Evolutionary conservation across 2,329 filamentous ascomycete species (phyloP).

Genomic region (Cadophora sp.): DNA sequence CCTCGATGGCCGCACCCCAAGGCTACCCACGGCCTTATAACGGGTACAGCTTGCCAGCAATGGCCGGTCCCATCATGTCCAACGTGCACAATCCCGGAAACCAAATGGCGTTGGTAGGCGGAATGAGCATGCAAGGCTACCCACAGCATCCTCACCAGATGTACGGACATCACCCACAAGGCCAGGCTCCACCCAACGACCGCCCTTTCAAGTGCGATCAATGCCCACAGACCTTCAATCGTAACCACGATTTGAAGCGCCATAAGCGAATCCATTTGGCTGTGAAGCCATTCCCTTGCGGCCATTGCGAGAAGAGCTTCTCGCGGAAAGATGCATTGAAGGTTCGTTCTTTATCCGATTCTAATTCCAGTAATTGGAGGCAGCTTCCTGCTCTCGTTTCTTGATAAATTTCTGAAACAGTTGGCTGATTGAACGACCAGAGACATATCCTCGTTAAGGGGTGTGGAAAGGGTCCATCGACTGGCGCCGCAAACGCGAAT

Average conservation of each 20-base stretch:
- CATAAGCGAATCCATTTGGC: constrained; percentile 95
- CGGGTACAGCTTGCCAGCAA: constrained; percentile 64
- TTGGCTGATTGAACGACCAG: constrained; percentile 50
- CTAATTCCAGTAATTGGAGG: constrained; percentile 29
- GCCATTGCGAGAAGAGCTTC: constrained; percentile 93
- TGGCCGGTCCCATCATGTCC: constrained; percentile 74
- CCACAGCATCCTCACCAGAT: constrained; percentile 58
- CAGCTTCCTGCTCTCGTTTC: constrained; percentile 14
- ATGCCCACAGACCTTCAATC: constrained; percentile 92
- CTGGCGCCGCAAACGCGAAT: constrained; percentile 32
- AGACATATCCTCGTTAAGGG: constrained; percentile 73
- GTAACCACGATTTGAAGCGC: constrained; percentile 94
- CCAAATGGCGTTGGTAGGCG: constrained; percentile 74
- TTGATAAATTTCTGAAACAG: constrained; percentile 5
- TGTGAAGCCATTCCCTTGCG: constrained; percentile 94
- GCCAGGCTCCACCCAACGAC: constrained; percentile 68
- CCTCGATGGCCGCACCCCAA: constrained; percentile 61
- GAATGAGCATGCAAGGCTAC: constrained; percentile 53
- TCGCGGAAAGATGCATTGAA: constrained; percentile 96
- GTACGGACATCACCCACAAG: constrained; percentile 62
- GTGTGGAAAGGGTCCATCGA: constrained; percentile 57
- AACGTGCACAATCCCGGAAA: constrained; percentile 78
- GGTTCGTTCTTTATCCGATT: constrained; percentile 61
- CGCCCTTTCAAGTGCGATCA: constrained; percentile 94
- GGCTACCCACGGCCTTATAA: constrained; percentile 57